Evolutionary conservation across 1,284 basidiomycete species (phyloP).

Genomic region (Ganoderma sinense): DNA sequence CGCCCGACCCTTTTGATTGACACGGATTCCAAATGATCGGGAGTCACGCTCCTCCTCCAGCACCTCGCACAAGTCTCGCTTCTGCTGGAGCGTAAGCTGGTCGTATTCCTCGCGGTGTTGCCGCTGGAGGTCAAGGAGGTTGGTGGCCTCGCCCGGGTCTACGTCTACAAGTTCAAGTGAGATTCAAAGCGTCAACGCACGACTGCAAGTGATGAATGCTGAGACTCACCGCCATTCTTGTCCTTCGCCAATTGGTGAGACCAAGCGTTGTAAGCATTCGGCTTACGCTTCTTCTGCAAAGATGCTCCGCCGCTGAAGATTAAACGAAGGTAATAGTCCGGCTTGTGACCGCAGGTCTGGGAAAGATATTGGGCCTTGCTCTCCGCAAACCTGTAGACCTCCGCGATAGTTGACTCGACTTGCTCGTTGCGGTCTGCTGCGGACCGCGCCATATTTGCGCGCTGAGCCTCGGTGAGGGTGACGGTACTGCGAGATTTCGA

Average conservation of each 20-base stretch:
- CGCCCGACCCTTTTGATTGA: neutral
- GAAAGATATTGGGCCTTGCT: neutral
- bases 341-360: neutral
- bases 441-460: neutral
- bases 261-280: conserved; percentile 16
- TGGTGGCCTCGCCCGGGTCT: neutral
- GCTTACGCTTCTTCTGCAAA: neutral
- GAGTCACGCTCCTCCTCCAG: conserved; percentile 6
- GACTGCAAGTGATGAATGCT: neutral
- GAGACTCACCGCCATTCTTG: conserved; percentile 7
- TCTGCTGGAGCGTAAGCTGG: conserved; percentile 3
- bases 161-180: conserved; percentile 1
- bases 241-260: conserved; percentile 8
- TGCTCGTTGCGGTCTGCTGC: neutral
- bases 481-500: neutral
- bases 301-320: neutral
- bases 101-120: conserved; percentile 10
- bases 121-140: conserved; percentile 1
- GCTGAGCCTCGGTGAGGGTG: neutral
- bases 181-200: too few relatives aligned
- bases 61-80: neutral
- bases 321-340: neutral
- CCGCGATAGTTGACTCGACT: neutral
- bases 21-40: neutral
- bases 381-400: neutral